Evolutionary conservation across 208 protist genomes (phyloP).

Genomic region (Trypanosoma theileri): DNA sequence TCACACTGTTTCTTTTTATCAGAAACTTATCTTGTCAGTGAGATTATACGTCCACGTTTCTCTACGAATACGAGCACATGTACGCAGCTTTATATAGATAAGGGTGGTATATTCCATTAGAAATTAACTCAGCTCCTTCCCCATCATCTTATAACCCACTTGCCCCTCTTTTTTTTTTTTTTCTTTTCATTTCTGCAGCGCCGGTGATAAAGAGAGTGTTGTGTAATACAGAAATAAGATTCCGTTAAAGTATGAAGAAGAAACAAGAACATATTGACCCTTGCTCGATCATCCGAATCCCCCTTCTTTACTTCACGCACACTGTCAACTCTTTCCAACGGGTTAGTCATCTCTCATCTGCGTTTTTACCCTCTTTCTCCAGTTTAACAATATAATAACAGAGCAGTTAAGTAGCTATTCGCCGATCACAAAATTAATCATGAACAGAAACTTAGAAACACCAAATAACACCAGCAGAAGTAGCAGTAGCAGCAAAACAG

Average conservation of each 20-base stretch:
- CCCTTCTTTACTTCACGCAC: not conserved
- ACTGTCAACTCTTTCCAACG: too few relatives aligned
- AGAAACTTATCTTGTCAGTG: too few relatives aligned
- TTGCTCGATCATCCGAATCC: not conserved
- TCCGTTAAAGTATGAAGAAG: not conserved
- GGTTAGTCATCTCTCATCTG: too few relatives aligned
- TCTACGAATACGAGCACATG: constrained; percentile 5
- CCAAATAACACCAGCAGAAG: too few relatives aligned
- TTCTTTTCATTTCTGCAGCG: constrained; percentile 2
- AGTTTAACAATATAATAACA: too few relatives aligned
- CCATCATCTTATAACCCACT: not conserved
- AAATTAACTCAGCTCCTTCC: not conserved
- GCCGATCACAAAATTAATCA: too few relatives aligned
- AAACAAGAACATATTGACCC: not conserved
- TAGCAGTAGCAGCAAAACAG: too few relatives aligned
- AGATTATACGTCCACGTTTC: not conserved
- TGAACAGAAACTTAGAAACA: too few relatives aligned
- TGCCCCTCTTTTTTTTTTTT: constrained; percentile 8
- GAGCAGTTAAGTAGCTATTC: too few relatives aligned
- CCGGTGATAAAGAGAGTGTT: not conserved
- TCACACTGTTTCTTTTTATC: not conserved
- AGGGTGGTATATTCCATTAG: too few relatives aligned
- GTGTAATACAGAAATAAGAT: not conserved
- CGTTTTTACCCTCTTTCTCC: too few relatives aligned
- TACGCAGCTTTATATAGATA: not conserved